A percentile compares a stretch with the other conserved stretches of the same genome.
Evolutionary conservation across 2,329 filamentous ascomycete species (phyloP).

Genomic region (Fusarium stilboides): DNA sequence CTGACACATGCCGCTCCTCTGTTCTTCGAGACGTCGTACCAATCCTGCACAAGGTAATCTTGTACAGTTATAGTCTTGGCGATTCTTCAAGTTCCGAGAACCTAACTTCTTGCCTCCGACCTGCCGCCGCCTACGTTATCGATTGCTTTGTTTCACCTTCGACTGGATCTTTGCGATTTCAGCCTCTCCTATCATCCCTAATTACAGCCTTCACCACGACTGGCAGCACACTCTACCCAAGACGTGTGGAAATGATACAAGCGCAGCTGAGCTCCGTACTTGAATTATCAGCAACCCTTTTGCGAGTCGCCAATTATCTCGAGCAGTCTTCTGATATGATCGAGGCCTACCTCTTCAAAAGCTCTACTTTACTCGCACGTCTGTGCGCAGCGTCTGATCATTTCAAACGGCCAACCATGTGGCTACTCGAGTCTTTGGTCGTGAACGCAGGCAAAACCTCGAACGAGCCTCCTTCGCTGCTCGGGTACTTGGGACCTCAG

Average conservation of each 20-base stretch:
- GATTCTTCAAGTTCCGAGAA: slow-evolving; percentile 64
- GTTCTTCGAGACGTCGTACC: slow-evolving; percentile 78
- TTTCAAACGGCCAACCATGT: slow-evolving; percentile 76
- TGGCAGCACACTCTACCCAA: slow-evolving; percentile 74
- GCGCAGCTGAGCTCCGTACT: slow-evolving; percentile 76
- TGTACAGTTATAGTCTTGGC: slow-evolving; percentile 82
- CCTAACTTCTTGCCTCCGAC: slow-evolving; percentile 74
- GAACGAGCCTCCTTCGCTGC: slow-evolving; percentile 91
- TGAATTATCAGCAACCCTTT: slow-evolving; percentile 75
- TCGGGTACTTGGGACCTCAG: slow-evolving; percentile 88
- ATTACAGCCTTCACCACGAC: slow-evolving; percentile 64
- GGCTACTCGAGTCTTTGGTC: slow-evolving; percentile 81
- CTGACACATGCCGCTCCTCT: slow-evolving; percentile 76
- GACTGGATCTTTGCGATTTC: slow-evolving; percentile 79
- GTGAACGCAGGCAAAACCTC: slow-evolving; percentile 75
- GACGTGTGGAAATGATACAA: slow-evolving; percentile 68
- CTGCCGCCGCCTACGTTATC: slow-evolving; percentile 82
- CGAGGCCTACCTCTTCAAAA: slow-evolving; percentile 85
- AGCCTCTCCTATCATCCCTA: slow-evolving; percentile 81
- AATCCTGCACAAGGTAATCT: slow-evolving; percentile 79
- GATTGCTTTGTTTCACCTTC: slow-evolving; percentile 82
- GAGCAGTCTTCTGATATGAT: slow-evolving; percentile 75
- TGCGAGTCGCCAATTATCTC: slow-evolving; percentile 78
- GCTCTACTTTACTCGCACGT: slow-evolving; percentile 81
- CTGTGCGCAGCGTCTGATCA: slow-evolving; percentile 79